A percentile compares a stretch with the other conserved stretches of the same genome.
phyloP scores from a whole-genome alignment of 2,329 filamentous ascomycete genomes.

The Lecanosticta acicola region DNA sequence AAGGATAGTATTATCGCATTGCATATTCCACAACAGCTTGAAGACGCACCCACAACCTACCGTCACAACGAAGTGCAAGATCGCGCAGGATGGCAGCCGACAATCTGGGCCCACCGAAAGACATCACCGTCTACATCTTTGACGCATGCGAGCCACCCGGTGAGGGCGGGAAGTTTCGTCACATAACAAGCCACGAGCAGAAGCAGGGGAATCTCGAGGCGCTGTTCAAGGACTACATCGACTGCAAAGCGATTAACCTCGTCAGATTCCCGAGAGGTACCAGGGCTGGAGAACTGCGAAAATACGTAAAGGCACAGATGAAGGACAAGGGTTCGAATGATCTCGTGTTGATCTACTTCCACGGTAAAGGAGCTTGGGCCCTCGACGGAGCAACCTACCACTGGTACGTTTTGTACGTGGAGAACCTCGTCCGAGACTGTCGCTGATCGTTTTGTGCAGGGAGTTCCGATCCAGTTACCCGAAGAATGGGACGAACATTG shows the following conservation, averaged over 20 bases:
- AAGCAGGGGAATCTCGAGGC: neutral
- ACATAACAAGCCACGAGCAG: neutral
- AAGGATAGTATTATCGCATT: too few species aligned
- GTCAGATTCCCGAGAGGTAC: neutral
- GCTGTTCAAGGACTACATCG: neutral
- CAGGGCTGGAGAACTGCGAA: neutral
- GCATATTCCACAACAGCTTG: too few species aligned
- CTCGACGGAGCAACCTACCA: neutral
- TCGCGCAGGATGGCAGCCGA: neutral
- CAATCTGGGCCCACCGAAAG: neutral
- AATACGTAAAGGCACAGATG: conserved; percentile 3
- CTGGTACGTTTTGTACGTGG: neutral
- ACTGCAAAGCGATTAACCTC: neutral
- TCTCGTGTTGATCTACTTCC: conserved; percentile 10
- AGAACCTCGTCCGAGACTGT: neutral
- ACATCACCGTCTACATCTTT: neutral
- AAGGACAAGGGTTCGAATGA: conserved; percentile 1
- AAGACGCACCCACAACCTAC: neutral
- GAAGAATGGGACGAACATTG: neutral
- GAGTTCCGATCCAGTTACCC: conserved; percentile 1
- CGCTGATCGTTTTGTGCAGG: neutral
- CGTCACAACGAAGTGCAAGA: too few species aligned
- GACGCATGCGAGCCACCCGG: neutral
- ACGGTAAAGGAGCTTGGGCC: conserved; percentile 4
- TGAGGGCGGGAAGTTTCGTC: neutral